Evolutionary conservation across 1,284 basidiomycete species (phyloP), one percentile per base, ranked within the genome.

Genomic region (Coniophora puteana): DNA sequence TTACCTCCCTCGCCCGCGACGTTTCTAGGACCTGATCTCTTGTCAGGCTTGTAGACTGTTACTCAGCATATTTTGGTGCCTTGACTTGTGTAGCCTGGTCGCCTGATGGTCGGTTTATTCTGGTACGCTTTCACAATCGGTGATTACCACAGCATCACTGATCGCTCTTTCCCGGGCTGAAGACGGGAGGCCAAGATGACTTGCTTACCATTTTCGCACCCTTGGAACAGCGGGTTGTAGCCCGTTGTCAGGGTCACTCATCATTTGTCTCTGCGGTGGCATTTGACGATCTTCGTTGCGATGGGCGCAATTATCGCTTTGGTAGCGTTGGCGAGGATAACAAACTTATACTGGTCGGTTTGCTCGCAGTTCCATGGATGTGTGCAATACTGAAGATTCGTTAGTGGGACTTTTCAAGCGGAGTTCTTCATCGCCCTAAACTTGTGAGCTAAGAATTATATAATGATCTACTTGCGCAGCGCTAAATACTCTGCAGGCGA

Each of bases 271-370:
- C 90, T 0, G 74, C 80, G 3, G 74, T 98, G 8, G 86, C 89
- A 0, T 99, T 97, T 59, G 96, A 99, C 63, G 83, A 89, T 11
- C 72, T 82, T 38, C 77, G 86, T 17, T 89, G 87, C 51, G 90
- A 94, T 51, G 88, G 86, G 18, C 75, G 91, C 31, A 90, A 88
- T 26, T 94, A 94, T 58, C 77, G 91, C 8, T 95, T 97, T 53
- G 91, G 87, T 2, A 92, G 88, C 52, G 90, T 95, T 1, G 93
- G 92, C 21, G 93, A 96, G 61, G 93, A 97, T 57, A 94, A 93
- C 59, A 93, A 93, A 59, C 59, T 96, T 5, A 87, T 95, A 36
- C 59, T 96, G 51, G 89, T 91, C 45, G 40, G 76, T 61, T 32
- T 38, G 40, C 43, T 35, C 24, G 14, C 30, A 40, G 26, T 39